Evolutionary conservation across 305 asterid genomes (phyloP).

Genomic region (Ajuga reptans): DNA sequence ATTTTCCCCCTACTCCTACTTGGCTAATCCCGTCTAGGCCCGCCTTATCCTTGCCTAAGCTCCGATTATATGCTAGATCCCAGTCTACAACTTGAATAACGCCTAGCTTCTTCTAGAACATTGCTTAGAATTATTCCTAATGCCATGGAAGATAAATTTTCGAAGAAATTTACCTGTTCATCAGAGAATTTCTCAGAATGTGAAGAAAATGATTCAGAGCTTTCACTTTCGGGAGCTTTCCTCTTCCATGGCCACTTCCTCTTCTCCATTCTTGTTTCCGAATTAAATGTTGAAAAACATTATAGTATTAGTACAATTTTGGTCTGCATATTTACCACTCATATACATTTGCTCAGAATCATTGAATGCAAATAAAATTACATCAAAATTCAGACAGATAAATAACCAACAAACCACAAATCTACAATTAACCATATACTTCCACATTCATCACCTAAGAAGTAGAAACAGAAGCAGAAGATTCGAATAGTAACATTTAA

Average conservation of each 20-base stretch:
- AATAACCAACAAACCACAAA: background rate
- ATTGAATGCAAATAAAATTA: background rate
- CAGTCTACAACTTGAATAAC: too few species aligned
- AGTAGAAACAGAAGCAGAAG: background rate
- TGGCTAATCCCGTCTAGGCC: too few species aligned
- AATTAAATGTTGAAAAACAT: background rate
- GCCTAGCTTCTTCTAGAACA: too few species aligned
- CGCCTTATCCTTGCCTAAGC: too few species aligned
- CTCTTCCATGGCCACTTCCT: slow-evolving; percentile 78
- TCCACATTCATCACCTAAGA: background rate
- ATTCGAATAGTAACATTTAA: background rate
- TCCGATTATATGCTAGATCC: too few species aligned
- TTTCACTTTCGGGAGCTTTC: slow-evolving; percentile 58
- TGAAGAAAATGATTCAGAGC: slow-evolving; percentile 60
- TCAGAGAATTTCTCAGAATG: slow-evolving; percentile 59
- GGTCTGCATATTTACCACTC: slow-evolving; percentile 22
- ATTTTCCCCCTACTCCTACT: too few species aligned
- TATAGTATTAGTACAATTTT: background rate
- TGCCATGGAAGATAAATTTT: background rate
- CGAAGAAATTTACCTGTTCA: slow-evolving; percentile 43
- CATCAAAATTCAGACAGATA: background rate
- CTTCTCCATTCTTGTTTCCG: slow-evolving; percentile 46
- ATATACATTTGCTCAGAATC: background rate
- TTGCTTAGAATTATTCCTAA: background rate
- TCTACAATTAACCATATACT: background rate